Percentiles rank a stretch among this genome's conserved stretches.
These are phyloP conservation scores for Ogataea philodendri DNA, from an alignment of 805 yeast genomes.

Conservation along the genomic window DNA sequence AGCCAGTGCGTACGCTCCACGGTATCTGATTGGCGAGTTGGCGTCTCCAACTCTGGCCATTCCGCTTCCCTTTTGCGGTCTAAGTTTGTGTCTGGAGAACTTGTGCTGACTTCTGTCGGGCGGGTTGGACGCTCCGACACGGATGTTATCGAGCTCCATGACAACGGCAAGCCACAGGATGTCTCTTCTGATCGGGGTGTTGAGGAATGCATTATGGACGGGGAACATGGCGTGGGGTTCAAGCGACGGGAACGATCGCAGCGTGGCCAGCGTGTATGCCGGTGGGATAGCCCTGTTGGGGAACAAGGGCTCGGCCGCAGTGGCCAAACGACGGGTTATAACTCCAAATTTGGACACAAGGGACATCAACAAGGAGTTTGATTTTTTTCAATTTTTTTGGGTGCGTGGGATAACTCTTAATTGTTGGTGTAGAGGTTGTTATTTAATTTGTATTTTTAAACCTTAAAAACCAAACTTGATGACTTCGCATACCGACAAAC, in stretches of 20 bases:
- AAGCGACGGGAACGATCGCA: constrained; percentile 84
- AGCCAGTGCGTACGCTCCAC: constrained; percentile 88
- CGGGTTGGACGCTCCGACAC: constrained; percentile 88
- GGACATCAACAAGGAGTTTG: constrained; percentile 2
- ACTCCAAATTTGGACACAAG: constrained; percentile 1
- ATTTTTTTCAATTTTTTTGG: too few species aligned
- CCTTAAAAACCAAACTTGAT: not conserved
- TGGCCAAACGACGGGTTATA: constrained; percentile 3
- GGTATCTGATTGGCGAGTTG: constrained; percentile 86
- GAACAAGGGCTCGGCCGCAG: constrained; percentile 13
- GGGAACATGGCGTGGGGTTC: constrained; percentile 82
- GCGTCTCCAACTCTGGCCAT: constrained; percentile 95
- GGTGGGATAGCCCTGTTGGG: constrained; percentile 50
- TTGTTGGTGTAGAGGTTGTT: constrained; percentile 8
- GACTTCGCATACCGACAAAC: constrained; percentile 5
- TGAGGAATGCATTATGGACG: constrained; percentile 66
- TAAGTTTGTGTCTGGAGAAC: constrained; percentile 76
- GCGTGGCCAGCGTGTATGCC: constrained; percentile 68
- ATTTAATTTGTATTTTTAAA: constrained; percentile 1
- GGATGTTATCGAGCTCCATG: constrained; percentile 81
- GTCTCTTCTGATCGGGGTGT: constrained; percentile 82
- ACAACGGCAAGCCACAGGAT: constrained; percentile 92
- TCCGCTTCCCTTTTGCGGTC: constrained; percentile 93
- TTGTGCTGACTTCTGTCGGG: constrained; percentile 85
- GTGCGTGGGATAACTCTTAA: constrained; percentile 2